Conservation (phyloP, 805 yeast genomes). For the Starmera amethionina region DNA sequence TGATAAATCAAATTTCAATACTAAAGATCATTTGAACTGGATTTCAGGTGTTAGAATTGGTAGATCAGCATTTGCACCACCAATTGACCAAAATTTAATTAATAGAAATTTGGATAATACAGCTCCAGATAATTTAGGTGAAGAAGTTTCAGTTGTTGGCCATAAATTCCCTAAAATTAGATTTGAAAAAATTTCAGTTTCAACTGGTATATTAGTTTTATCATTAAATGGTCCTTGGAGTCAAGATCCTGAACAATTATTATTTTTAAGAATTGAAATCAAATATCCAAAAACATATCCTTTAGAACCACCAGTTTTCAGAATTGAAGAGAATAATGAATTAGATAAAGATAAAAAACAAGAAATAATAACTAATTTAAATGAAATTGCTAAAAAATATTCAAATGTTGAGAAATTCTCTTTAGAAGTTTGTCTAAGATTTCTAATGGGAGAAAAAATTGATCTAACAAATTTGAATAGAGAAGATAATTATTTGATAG, state of each 20-base stretch:
- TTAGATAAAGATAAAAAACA: conserved; percentile 36
- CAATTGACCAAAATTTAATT: conserved; percentile 17
- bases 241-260: conserved; percentile 26
- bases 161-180: conserved; percentile 79
- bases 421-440: conserved; percentile 70
- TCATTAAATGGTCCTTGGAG: conserved; percentile 81
- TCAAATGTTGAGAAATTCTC: conserved; percentile 55
- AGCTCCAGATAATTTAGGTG: conserved; percentile 63
- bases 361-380: conserved; percentile 41
- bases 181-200: conserved; percentile 81
- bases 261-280: conserved; percentile 64
- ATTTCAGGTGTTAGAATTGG: conserved; percentile 78
- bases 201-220: conserved; percentile 69
- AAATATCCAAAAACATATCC: conserved; percentile 73
- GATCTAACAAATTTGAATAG: conserved; percentile 27
- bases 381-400: conserved; percentile 45
- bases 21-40: conserved; percentile 75
- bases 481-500: conserved; percentile 25
- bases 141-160: conserved; percentile 83
- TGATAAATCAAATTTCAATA: conserved; percentile 19
- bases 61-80: conserved; percentile 18
- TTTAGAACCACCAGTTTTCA: conserved; percentile 43
- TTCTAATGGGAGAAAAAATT: conserved; percentile 73
- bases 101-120: conserved; percentile 27
- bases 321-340: conserved; percentile 74